These are phyloP conservation scores for Phoma sp. DNA, from an alignment of 2,329 filamentous ascomycete genomes.

Conservation along the genomic window DNA sequence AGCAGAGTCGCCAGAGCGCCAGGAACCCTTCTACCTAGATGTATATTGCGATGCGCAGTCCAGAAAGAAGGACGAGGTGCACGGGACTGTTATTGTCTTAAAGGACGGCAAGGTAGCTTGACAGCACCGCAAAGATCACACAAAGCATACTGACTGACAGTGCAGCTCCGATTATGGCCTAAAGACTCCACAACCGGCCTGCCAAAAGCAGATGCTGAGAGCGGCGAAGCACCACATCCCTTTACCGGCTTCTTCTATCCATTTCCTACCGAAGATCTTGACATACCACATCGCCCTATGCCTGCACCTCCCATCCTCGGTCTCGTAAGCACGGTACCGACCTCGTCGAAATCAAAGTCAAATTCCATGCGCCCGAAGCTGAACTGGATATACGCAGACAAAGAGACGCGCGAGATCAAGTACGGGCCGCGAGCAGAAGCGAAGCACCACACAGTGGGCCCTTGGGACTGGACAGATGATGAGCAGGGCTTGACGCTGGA, in stretches of 20 bases:
- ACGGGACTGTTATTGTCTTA: slow-evolving; percentile 55
- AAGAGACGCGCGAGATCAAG: slow-evolving; percentile 65
- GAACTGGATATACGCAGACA: slow-evolving; percentile 73
- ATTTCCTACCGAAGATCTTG: slow-evolving; percentile 56
- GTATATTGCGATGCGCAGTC: slow-evolving; percentile 52
- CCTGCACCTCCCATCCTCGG: slow-evolving; percentile 52
- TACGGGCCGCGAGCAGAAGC: slow-evolving; percentile 76
- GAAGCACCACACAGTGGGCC: slow-evolving; percentile 74
- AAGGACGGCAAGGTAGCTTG: slow-evolving; percentile 54
- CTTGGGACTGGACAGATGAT: slow-evolving; percentile 81
- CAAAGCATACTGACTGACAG: neutral
- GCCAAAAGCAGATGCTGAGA: slow-evolving; percentile 31
- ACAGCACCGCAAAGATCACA: too few relatives aligned
- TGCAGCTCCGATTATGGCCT: slow-evolving; percentile 46
- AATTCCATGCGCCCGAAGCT: slow-evolving; percentile 55
- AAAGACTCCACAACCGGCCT: slow-evolving; percentile 43
- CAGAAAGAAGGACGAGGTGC: slow-evolving; percentile 49
- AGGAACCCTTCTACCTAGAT: slow-evolving; percentile 60
- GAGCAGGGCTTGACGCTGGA: slow-evolving; percentile 61
- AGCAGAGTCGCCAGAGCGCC: slow-evolving; percentile 56
- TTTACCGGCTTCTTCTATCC: slow-evolving; percentile 60
- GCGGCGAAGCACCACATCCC: slow-evolving; percentile 50
- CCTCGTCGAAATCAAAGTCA: slow-evolving; percentile 41
- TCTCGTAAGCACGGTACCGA: slow-evolving; percentile 58
- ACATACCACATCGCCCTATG: slow-evolving; percentile 46